Evolutionary conservation across 2,329 filamentous ascomycete species (phyloP).

Genomic region (Curvularia hawaiiensis): DNA sequence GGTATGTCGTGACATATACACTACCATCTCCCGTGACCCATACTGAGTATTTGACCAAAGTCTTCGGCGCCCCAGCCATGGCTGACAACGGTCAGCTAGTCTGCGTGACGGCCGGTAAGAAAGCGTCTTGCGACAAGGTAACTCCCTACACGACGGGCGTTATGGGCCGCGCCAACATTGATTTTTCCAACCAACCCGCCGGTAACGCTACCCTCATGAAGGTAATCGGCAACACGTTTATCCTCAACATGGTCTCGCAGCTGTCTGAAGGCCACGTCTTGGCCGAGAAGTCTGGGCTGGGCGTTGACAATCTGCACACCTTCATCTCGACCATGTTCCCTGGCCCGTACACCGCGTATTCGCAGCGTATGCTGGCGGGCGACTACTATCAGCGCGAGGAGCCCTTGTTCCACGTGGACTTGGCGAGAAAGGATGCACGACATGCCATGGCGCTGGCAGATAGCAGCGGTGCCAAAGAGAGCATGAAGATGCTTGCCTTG

Average conservation of each 20-base stretch:
- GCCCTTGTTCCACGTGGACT: slow-evolving; percentile 81
- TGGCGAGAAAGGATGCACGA: slow-evolving; percentile 80
- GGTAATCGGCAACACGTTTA: slow-evolving; percentile 84
- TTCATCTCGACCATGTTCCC: slow-evolving; percentile 77
- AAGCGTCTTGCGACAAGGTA: slow-evolving; percentile 64
- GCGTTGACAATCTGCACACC: slow-evolving; percentile 69
- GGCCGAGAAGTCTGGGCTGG: slow-evolving; percentile 81
- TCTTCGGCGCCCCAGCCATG: slow-evolving; percentile 74
- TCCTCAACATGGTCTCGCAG: slow-evolving; percentile 81
- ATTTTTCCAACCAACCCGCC: slow-evolving; percentile 71
- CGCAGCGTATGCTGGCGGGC: slow-evolving; percentile 72
- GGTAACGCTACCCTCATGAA: slow-evolving; percentile 75
- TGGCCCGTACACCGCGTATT: slow-evolving; percentile 76
- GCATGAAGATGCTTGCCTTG: slow-evolving; percentile 68
- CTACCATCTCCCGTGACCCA: slow-evolving; percentile 11
- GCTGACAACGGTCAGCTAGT: slow-evolving; percentile 74
- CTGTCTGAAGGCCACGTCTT: slow-evolving; percentile 78
- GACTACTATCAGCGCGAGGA: slow-evolving; percentile 78
- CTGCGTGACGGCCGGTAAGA: slow-evolving; percentile 72
- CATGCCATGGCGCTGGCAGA: slow-evolving; percentile 74
- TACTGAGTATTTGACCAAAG: slow-evolving; percentile 39
- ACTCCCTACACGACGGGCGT: slow-evolving; percentile 75
- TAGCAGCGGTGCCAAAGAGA: slow-evolving; percentile 58
- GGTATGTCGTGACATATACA: slow-evolving; percentile 37
- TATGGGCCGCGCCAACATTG: slow-evolving; percentile 70